These are phyloP conservation scores for Gastrolobium villosum DNA, from an alignment of 306 rosid genomes.

Conservation along the genomic window DNA sequence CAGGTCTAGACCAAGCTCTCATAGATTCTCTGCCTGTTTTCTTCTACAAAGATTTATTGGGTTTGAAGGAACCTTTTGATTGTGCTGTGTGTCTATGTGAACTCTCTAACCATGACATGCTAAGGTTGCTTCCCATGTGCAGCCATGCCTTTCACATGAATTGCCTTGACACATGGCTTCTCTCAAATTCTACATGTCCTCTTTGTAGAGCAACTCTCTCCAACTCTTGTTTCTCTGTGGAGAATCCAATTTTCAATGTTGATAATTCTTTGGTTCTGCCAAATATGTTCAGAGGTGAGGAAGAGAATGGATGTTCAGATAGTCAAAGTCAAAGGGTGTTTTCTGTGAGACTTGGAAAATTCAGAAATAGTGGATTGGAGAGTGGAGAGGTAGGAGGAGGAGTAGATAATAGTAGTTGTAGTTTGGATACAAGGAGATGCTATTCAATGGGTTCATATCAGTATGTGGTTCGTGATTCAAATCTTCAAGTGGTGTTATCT, in stretches of 20 bases:
- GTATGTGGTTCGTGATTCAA: constrained; percentile 73
- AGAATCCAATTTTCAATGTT: constrained; percentile 50
- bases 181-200: constrained; percentile 89
- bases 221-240: constrained; percentile 39
- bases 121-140: constrained; percentile 82
- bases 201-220: constrained; percentile 76
- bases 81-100: constrained; percentile 88
- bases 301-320: constrained; percentile 47
- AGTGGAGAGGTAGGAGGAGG: constrained; percentile 28
- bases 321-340: constrained; percentile 64
- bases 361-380: constrained; percentile 56
- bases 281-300: constrained; percentile 47
- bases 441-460: constrained; percentile 91
- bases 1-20: constrained; percentile 78
- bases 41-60: constrained; percentile 68
- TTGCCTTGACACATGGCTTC: constrained; percentile 94
- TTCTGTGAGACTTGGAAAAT: constrained; percentile 89
- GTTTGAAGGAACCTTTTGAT: constrained; percentile 78
- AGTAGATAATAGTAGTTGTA: constrained; percentile 54
- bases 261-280: constrained; percentile 51
- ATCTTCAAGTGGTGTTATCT: constrained; percentile 67
- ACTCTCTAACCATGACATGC: constrained; percentile 68
- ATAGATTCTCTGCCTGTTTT: constrained; percentile 82
- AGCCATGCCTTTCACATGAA: constrained; percentile 86
- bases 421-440: constrained; percentile 79